Evolutionary conservation across 164 flowering plant species (phyloP).

Genomic region (Aristolochia fimbriata): DNA sequence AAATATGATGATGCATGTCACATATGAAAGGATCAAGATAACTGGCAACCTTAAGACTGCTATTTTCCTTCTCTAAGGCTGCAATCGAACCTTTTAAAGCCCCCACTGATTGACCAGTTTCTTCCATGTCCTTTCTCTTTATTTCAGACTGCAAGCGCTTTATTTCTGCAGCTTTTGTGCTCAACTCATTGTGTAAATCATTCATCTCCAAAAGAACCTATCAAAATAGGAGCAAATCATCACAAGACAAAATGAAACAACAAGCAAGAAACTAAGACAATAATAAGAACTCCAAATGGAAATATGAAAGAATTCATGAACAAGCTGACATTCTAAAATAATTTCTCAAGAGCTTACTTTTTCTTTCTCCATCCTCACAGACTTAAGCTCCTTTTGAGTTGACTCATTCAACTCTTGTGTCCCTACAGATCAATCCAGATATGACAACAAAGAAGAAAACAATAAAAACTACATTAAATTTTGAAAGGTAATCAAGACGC

Average conservation of each 20-base stretch:
- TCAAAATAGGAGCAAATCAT: not conserved
- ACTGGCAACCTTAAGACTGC: constrained; percentile 48
- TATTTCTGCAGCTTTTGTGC: constrained; percentile 50
- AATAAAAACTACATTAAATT: not conserved
- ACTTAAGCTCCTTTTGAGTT: constrained; percentile 44
- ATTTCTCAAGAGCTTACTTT: constrained; percentile 38
- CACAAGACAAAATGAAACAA: not conserved
- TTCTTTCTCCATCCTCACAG: constrained; percentile 35
- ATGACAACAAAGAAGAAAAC: not conserved
- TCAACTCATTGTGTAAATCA: constrained; percentile 42
- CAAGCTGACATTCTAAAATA: too few species aligned
- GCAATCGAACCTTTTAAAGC: constrained; percentile 39
- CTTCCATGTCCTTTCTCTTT: constrained; percentile 32
- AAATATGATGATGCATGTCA: not conserved
- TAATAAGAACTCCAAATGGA: not conserved
- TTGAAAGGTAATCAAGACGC: not conserved
- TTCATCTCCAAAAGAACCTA: constrained; percentile 30
- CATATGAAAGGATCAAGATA: not conserved
- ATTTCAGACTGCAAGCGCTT: constrained; percentile 50
- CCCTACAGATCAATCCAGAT: constrained; percentile 31
- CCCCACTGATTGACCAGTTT: constrained; percentile 25
- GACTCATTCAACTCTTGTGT: constrained; percentile 49
- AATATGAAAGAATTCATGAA: not conserved
- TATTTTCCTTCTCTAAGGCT: constrained; percentile 59
- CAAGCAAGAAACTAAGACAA: not conserved